These are phyloP conservation scores for Pseudogymnoascus sp. DNA, from an alignment of 2,329 filamentous ascomycete genomes.

Conservation along the genomic window DNA sequence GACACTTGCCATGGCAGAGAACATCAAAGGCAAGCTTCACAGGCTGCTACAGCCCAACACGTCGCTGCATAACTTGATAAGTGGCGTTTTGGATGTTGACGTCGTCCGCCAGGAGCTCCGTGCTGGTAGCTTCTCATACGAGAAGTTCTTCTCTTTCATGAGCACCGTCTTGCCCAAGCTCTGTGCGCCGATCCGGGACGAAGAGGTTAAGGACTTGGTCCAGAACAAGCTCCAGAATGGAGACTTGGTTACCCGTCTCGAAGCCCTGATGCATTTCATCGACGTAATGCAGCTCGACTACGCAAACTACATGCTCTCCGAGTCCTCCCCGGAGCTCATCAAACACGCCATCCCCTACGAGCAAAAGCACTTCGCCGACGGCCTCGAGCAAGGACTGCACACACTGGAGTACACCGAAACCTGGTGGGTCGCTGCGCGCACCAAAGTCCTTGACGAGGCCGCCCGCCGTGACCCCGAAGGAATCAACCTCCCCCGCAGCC, in stretches of 20 bases:
- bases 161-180: conserved; percentile 67
- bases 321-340: conserved; percentile 62
- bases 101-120: conserved; percentile 61
- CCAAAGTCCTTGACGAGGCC: conserved; percentile 57
- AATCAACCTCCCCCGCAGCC: conserved; percentile 51
- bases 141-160: conserved; percentile 72
- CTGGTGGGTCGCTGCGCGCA: conserved; percentile 58
- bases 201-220: conserved; percentile 60
- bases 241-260: conserved; percentile 65
- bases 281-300: conserved; percentile 74
- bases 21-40: conserved; percentile 63
- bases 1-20: conserved; percentile 62
- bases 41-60: conserved; percentile 62
- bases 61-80: conserved; percentile 65
- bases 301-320: conserved; percentile 69
- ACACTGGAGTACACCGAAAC: conserved; percentile 51
- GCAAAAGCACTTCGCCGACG: conserved; percentile 59
- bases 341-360: conserved; percentile 67
- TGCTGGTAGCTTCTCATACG: conserved; percentile 69
- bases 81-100: conserved; percentile 66
- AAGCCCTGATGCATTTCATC: conserved; percentile 66
- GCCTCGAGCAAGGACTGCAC: conserved; percentile 48
- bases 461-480: conserved; percentile 62
- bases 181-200: conserved; percentile 73
- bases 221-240: conserved; percentile 52